These are phyloP conservation scores for Candida insectorum DNA, from an alignment of 805 yeast genomes.

Conservation along the genomic window DNA sequence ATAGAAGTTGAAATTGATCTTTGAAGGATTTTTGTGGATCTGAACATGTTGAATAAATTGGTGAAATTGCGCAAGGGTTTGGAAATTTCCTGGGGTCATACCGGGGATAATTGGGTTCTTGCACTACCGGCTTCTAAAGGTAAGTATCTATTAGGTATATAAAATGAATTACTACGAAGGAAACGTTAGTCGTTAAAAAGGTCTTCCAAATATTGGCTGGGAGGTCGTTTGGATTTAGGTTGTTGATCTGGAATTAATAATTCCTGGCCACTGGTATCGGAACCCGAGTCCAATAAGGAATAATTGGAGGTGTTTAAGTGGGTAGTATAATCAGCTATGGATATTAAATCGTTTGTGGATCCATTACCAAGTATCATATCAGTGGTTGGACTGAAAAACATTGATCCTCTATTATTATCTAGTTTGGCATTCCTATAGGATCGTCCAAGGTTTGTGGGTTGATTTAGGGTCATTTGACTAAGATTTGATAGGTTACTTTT, in stretches of 20 bases:
- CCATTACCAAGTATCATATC: constrained; percentile 4
- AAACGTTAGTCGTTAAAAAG: constrained; percentile 32
- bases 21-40: constrained; percentile 4
- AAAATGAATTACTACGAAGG: no score
- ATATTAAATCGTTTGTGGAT: not conserved
- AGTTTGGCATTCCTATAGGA: constrained; percentile 25
- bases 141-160: not conserved
- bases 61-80: not conserved
- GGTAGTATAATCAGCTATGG: no score
- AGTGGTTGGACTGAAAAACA: constrained; percentile 51
- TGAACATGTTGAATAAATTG: constrained; percentile 1
- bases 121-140: not conserved
- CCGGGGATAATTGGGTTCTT: no score
- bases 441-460: constrained; percentile 21
- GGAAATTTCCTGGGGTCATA: not conserved
- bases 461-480: constrained; percentile 12
- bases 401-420: constrained; percentile 33
- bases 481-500: constrained; percentile 7
- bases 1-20: constrained; percentile 1
- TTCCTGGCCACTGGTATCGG: not conserved
- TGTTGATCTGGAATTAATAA: not conserved
- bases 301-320: constrained; percentile 4
- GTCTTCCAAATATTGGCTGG: constrained; percentile 48
- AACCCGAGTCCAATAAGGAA: constrained; percentile 2
- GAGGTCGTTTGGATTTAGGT: constrained; percentile 16